Conservation (phyloP, 495 filamentous ascomycete species). For the Tuber brumale region DNA sequence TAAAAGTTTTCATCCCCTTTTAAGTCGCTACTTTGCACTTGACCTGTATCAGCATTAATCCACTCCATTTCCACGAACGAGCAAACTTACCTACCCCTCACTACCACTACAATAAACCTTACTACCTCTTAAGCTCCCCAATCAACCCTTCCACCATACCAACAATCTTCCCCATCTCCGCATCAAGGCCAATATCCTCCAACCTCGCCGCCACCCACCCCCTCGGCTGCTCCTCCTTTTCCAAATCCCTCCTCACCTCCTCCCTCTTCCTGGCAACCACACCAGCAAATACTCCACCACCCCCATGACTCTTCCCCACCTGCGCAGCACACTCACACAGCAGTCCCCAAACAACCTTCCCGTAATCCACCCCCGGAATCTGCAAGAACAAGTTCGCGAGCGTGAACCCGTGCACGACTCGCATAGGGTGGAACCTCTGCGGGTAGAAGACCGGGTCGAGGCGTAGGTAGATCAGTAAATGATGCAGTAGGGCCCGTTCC, state of each 20-base stretch:
- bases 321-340: conserved; percentile 25
- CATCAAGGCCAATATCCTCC: conserved; percentile 24
- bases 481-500: conserved; percentile 25
- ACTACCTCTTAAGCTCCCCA: conserved; percentile 14
- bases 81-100: not conserved
- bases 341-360: conserved; percentile 35
- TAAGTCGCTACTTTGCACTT: not conserved
- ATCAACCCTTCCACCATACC: conserved; percentile 20
- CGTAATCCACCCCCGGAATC: conserved; percentile 27
- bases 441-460: conserved; percentile 31
- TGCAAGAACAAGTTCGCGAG: conserved; percentile 33
- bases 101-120: not conserved
- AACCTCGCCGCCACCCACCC: conserved; percentile 26
- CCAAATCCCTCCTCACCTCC: conserved; percentile 32
- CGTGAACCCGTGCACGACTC: conserved; percentile 31
- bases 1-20: not conserved
- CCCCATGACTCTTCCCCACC: conserved; percentile 33
- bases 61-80: not conserved
- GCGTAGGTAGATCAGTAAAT: conserved; percentile 21
- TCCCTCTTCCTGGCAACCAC: conserved; percentile 28
- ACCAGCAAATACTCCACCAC: conserved; percentile 18
- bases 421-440: conserved; percentile 33
- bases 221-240: conserved; percentile 19
- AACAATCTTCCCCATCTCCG: conserved; percentile 22
- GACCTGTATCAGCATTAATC: not conserved